Conservation (phyloP, 176 grass and related monocot genomes). For the Rhynchospora tenuis region DNA sequence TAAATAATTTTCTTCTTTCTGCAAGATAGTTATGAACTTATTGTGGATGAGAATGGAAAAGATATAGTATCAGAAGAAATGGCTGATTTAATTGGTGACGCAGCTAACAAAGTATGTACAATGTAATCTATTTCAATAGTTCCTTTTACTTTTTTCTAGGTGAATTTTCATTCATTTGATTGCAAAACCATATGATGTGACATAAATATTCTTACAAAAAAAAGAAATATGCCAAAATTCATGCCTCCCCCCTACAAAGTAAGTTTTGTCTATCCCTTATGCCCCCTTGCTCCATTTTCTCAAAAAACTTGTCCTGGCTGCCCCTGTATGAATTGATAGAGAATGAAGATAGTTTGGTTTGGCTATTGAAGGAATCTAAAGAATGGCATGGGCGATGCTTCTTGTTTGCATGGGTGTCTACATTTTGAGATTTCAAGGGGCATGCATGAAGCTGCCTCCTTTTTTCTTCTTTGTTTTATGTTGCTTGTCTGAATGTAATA, state of each 20-base stretch:
- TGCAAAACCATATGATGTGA: neutral
- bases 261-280: neutral
- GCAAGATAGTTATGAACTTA: constrained; percentile 67
- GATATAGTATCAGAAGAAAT: constrained; percentile 73
- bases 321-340: neutral
- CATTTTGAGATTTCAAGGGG: neutral
- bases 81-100: constrained; percentile 78
- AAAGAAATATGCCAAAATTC: neutral
- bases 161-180: neutral
- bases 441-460: neutral
- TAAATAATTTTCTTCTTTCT: constrained; percentile 15
- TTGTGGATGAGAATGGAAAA: constrained; percentile 77
- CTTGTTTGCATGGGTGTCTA: too few species aligned
- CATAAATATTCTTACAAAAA: neutral
- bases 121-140: neutral
- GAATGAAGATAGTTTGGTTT: neutral
- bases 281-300: neutral
- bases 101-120: constrained; percentile 52
- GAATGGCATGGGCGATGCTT: neutral
- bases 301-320: neutral
- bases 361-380: neutral
- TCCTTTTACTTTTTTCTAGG: neutral
- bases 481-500: neutral
- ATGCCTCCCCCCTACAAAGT: neutral
- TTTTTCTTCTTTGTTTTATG: neutral